Percentiles rank a stretch among this genome's conserved stretches.
Evolutionary conservation across 2,329 filamentous ascomycete genomes (phyloP).

Genomic region (Trichothecium sympodiale): DNA sequence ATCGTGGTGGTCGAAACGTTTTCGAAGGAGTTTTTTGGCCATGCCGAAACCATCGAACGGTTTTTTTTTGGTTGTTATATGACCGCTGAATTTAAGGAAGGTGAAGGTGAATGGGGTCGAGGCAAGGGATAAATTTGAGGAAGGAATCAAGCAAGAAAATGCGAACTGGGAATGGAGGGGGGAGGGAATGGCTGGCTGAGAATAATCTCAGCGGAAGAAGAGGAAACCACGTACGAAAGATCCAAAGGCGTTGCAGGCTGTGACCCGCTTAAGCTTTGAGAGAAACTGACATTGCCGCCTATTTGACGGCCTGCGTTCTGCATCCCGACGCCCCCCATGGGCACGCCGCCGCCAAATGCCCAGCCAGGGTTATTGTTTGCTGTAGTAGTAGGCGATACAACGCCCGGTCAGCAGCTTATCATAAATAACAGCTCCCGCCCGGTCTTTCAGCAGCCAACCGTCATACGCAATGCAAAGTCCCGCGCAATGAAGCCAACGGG

Average conservation of each 20-base stretch:
- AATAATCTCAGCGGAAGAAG: no score
- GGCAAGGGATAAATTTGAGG: no score
- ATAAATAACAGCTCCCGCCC: neutral
- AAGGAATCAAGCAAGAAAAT: no score
- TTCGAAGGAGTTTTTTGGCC: no score
- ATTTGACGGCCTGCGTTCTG: conserved; percentile 43
- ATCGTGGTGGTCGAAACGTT: no score
- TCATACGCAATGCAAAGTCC: neutral
- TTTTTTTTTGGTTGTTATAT: no score
- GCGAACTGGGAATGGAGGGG: no score
- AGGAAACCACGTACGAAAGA: conserved; percentile 45
- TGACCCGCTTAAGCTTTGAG: conserved; percentile 53
- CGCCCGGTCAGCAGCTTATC: conserved; percentile 11
- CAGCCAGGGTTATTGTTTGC: conserved; percentile 44
- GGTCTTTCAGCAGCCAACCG: neutral
- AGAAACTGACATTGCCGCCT: conserved; percentile 52
- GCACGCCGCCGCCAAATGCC: conserved; percentile 51
- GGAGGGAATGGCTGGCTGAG: no score
- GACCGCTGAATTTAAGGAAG: no score
- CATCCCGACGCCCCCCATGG: conserved; percentile 45
- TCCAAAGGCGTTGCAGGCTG: conserved; percentile 52
- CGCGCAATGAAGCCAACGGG: no score
- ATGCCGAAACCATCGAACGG: no score
- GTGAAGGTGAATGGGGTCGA: no score
- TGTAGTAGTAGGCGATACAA: conserved; percentile 14